Percentiles rank a stretch among this genome's conserved stretches.
Evolutionary conservation across 1,139 yeast species (phyloP).

Genomic region (Candida mesenterica): DNA sequence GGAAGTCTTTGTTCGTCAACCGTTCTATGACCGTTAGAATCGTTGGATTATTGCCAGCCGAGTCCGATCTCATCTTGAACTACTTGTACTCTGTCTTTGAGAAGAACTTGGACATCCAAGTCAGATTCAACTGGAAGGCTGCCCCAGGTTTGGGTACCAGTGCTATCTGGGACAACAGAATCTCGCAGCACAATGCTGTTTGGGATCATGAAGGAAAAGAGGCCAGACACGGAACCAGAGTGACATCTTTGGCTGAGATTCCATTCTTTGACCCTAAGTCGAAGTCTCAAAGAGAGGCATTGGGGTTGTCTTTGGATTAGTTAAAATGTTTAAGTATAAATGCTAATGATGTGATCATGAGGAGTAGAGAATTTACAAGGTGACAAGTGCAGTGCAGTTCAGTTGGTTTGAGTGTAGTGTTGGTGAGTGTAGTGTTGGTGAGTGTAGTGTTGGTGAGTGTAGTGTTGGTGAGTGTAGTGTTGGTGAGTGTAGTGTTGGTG

Average conservation of each 20-base stretch:
- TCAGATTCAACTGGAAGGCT: constrained; percentile 51
- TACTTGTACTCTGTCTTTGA: constrained; percentile 41
- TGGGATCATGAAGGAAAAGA: constrained; percentile 53
- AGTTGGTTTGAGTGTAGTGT: too few relatives aligned
- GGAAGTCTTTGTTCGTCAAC: constrained; percentile 50
- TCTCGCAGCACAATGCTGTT: constrained; percentile 33
- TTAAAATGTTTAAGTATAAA: background rate
- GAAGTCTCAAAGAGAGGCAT: constrained; percentile 54
- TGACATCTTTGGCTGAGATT: constrained; percentile 54
- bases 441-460: too few relatives aligned
- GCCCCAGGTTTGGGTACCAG: constrained; percentile 21
- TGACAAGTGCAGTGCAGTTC: too few relatives aligned
- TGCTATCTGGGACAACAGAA: constrained; percentile 24
- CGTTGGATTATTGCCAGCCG: constrained; percentile 44
- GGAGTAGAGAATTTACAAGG: too few relatives aligned
- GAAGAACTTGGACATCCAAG: constrained; percentile 43
- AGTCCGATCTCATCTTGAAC: constrained; percentile 35
- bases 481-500: too few relatives aligned
- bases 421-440: too few relatives aligned
- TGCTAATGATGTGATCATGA: too few relatives aligned
- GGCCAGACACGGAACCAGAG: constrained; percentile 59
- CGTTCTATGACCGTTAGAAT: constrained; percentile 41
- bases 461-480: too few relatives aligned
- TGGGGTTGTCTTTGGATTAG: constrained; percentile 36
- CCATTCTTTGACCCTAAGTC: constrained; percentile 53